Conservation (phyloP, 371 early-diverging fungal genomes). For the Choanephora cucurbitarum region DNA sequence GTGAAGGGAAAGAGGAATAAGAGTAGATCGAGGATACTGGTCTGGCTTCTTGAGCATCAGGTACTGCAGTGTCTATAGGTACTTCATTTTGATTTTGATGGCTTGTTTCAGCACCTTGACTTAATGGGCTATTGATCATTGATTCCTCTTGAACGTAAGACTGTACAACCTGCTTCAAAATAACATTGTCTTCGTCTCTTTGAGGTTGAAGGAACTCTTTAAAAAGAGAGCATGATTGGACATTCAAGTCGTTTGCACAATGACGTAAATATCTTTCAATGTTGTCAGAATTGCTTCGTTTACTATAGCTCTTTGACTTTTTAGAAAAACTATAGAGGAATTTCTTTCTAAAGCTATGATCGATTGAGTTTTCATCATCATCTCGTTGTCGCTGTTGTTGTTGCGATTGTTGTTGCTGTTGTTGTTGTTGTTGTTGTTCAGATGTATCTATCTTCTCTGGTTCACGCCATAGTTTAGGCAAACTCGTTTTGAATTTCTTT, state of each 20-base stretch:
- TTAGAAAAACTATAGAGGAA: conserved; percentile 23
- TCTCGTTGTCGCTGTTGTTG: conserved; percentile 2
- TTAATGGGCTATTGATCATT: conserved; percentile 4
- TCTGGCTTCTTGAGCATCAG: conserved; percentile 12
- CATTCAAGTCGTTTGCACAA: conserved; percentile 38
- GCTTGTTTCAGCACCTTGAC: neutral
- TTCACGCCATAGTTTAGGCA: conserved; percentile 25
- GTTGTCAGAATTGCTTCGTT: conserved; percentile 42
- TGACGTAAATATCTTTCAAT: conserved; percentile 43
- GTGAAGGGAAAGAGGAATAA: conserved; percentile 8
- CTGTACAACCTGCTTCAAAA: conserved; percentile 27
- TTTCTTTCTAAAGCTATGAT: conserved; percentile 18
- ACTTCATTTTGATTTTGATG: neutral
- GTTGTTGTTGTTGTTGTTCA: conserved; percentile 1
- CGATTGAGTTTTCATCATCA: conserved; percentile 5
- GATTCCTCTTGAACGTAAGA: conserved; percentile 23
- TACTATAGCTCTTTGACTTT: conserved; percentile 21
- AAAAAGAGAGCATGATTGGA: conserved; percentile 41
- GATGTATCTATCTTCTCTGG: neutral
- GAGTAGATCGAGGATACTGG: conserved; percentile 4
- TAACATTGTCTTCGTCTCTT: conserved; percentile 44
- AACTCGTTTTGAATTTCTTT: conserved; percentile 31
- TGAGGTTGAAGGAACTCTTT: conserved; percentile 51
- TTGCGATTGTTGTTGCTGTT: conserved; percentile 2
- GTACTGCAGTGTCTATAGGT: conserved; percentile 1